Evolutionary conservation across 2,329 filamentous ascomycete species (phyloP).

Genomic region (Calonectria hawksworthii): DNA sequence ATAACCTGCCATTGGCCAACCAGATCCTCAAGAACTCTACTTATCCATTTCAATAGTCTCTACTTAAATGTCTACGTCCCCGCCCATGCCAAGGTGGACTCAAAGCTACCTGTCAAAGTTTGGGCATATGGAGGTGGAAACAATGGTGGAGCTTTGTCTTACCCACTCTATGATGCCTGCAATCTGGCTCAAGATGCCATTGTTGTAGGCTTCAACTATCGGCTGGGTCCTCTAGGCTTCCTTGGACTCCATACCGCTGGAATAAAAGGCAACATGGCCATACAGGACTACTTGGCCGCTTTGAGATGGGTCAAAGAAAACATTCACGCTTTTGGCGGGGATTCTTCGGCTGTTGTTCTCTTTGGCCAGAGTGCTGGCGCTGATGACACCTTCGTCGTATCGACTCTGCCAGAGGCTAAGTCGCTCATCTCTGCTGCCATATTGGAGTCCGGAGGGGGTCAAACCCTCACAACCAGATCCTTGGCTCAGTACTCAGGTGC

Average conservation of each 20-base stretch:
- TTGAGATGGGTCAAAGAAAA: slow-evolving; percentile 33
- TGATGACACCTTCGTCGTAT: slow-evolving; percentile 23
- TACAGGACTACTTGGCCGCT: slow-evolving; percentile 31
- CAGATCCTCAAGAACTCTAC: not conserved
- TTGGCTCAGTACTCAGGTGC: slow-evolving; percentile 26
- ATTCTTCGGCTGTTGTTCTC: slow-evolving; percentile 55
- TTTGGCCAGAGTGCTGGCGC: slow-evolving; percentile 36
- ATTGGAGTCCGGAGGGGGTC: slow-evolving; percentile 33
- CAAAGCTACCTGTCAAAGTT: slow-evolving; percentile 36
- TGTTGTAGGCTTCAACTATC: slow-evolving; percentile 35
- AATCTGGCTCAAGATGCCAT: slow-evolving; percentile 47
- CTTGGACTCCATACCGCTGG: slow-evolving; percentile 25
- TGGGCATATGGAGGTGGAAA: slow-evolving; percentile 34
- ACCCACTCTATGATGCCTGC: slow-evolving; percentile 36
- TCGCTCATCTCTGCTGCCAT: slow-evolving; percentile 16
- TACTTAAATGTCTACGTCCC: slow-evolving; percentile 35
- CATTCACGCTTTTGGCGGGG: slow-evolving; percentile 53
- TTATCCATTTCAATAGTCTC: slow-evolving; percentile 6
- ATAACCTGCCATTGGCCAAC: not conserved
- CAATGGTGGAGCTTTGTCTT: slow-evolving; percentile 19
- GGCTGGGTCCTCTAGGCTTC: slow-evolving; percentile 32
- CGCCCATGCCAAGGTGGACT: not conserved
- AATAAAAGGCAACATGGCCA: slow-evolving; percentile 35
- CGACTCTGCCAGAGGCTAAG: slow-evolving; percentile 27
- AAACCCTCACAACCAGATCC: slow-evolving; percentile 12